Percentiles rank a stretch among this genome's conserved stretches.
Evolutionary conservation across 2,329 filamentous ascomycete species (phyloP).

Genomic region (Didymella pomorum): DNA sequence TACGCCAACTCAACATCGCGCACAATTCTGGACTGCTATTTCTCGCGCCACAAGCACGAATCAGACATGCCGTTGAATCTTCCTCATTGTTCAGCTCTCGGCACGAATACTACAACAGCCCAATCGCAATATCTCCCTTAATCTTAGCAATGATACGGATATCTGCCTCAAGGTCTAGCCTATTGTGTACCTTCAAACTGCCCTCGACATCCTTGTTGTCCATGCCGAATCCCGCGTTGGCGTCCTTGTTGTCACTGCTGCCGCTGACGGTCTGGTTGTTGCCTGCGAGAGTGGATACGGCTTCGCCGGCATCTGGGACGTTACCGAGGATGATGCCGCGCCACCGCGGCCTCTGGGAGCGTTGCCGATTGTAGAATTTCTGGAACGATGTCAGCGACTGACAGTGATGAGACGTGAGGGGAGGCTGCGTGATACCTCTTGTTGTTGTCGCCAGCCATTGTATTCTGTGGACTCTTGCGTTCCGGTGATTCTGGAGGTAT

Average conservation of each 20-base stretch:
- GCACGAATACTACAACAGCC: constrained; percentile 25
- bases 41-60: no score
- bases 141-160: constrained; percentile 33
- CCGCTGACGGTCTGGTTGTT: constrained; percentile 1
- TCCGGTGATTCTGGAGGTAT: constrained; percentile 1
- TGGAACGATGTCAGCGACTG: background rate
- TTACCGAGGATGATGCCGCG: constrained; percentile 12
- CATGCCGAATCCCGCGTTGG: constrained; percentile 27
- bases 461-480: constrained; percentile 3
- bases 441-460: constrained; percentile 17
- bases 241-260: constrained; percentile 13
- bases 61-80: no score
- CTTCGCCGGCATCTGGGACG: constrained; percentile 21
- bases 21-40: no score
- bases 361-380: constrained; percentile 8
- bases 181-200: constrained; percentile 35
- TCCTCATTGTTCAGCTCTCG: no score
- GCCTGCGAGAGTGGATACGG: constrained; percentile 10
- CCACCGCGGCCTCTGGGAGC: constrained; percentile 12
- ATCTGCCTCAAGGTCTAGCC: constrained; percentile 34
- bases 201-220: constrained; percentile 35
- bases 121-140: constrained; percentile 36
- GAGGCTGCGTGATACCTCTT: no score
- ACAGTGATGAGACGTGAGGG: background rate
- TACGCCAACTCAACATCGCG: no score